Evolutionary conservation across 257 asterid species (phyloP).

Genomic region (Fraxinus excelsior): DNA sequence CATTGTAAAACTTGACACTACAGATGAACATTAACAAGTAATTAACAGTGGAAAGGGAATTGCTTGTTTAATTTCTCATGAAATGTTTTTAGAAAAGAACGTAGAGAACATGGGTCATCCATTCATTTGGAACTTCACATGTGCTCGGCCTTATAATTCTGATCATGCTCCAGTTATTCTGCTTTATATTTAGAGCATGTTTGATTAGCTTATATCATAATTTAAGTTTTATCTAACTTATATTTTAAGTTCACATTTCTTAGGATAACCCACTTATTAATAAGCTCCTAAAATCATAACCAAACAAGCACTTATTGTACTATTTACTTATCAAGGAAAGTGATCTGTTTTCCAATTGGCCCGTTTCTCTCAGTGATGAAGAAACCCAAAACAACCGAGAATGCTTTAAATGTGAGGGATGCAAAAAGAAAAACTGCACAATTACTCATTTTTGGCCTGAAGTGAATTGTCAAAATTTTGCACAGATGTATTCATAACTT

Average conservation of each 20-base stretch:
- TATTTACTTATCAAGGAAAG: not conserved
- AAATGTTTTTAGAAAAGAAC: not conserved
- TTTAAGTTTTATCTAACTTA: too few species aligned
- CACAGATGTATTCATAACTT: not conserved
- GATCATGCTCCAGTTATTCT: not conserved
- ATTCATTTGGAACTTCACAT: not conserved
- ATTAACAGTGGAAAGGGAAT: not conserved
- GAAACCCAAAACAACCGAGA: not conserved
- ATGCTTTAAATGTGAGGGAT: constrained; percentile 8
- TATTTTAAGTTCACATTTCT: not conserved
- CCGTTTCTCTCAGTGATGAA: not conserved
- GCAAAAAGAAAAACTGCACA: not conserved
- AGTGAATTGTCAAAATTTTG: not conserved
- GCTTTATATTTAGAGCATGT: not conserved
- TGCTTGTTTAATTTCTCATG: not conserved
- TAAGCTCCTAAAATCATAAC: too few species aligned
- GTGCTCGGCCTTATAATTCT: not conserved
- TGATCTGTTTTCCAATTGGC: not conserved
- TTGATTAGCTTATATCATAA: too few species aligned
- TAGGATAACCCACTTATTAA: too few species aligned
- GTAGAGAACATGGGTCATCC: not conserved
- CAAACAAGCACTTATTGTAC: not conserved
- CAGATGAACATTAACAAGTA: not conserved
- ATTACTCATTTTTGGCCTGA: not conserved
- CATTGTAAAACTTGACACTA: not conserved